phyloP scores from a whole-genome alignment of 768 basidiomycete genomes.

The Xerocomellus intermedius region DNA sequence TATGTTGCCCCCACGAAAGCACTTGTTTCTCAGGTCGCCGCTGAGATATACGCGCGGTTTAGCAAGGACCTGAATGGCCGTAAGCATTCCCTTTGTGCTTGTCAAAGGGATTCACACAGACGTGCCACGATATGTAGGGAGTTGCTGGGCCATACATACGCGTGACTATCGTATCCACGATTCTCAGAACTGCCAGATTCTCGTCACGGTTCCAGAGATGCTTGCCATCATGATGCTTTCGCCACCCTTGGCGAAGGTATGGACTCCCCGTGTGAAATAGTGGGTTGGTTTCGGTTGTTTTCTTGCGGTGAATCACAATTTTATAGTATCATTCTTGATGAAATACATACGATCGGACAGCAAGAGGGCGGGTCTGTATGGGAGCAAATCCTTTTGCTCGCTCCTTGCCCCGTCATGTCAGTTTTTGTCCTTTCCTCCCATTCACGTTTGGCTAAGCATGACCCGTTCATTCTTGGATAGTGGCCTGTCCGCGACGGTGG shows the following conservation, averaged over 20 bases:
- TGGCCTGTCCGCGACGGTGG: conserved; percentile 72
- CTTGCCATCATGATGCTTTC: conserved; percentile 68
- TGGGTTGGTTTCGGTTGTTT: conserved; percentile 19
- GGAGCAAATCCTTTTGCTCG: conserved; percentile 71
- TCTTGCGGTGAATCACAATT: not conserved
- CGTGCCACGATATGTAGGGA: conserved; percentile 36
- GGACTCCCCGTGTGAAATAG: conserved; percentile 66
- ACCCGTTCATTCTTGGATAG: conserved; percentile 29
- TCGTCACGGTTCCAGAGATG: conserved; percentile 74
- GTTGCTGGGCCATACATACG: conserved; percentile 65
- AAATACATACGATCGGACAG: conserved; percentile 65
- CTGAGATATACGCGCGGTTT: conserved; percentile 72
- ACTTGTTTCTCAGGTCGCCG: conserved; percentile 67
- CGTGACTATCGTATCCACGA: conserved; percentile 63
- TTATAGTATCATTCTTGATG: conserved; percentile 58
- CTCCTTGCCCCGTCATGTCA: conserved; percentile 72
- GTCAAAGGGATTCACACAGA: not conserved
- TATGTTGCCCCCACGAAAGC: conserved; percentile 79
- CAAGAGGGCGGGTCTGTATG: conserved; percentile 68
- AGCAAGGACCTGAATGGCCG: conserved; percentile 50
- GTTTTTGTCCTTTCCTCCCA: conserved; percentile 21
- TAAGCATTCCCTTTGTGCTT: conserved; percentile 26
- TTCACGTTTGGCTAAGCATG: not conserved
- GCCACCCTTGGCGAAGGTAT: conserved; percentile 56
- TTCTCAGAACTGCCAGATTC: conserved; percentile 65